Base-by-base conservation (phyloP, 2,329 filamentous ascomycete genomes). In the Stylonectria norvegica region DNA sequence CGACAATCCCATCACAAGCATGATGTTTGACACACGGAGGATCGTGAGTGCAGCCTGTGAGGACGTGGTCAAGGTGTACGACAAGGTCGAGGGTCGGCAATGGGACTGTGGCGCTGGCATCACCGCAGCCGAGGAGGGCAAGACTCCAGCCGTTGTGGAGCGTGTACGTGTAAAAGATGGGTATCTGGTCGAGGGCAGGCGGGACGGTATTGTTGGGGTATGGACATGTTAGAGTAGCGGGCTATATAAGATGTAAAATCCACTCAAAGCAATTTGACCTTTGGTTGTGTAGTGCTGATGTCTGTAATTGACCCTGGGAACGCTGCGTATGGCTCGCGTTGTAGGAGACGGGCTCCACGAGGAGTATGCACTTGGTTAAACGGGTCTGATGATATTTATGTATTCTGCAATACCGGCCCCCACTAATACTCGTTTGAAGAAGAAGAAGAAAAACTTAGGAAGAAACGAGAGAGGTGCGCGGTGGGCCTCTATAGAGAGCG, bases 11-110 rank as follows among this genome's bases (percentile, higher is more conserved):
- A 79, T 98, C 42, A 95, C 89, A 20, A 88, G 85, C 71, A 95
- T 97, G 89, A 95, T 94, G 84, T 98, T 98, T 62, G 93, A 98
- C 65, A 70, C 80, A 11, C 83, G 90, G 37, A 81, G 90, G 36
- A 98, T 98, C 52, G 89, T 93, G 22, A 81, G 86, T 37, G 91
- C 93, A 3, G 89, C 89, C 0, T 87, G 90, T 29, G 93, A 97
- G 65, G 83, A 89, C 57, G 89, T 97, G 17, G 90, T 93, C 55
- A 98, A 98, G 69, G 86, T 98, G 44, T 98, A 97, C 69, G 93
- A 98, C 70, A 97, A 97, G 75, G 84, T 89, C 3, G 93, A 98
- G 61, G 89, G 89, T 28, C 75, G 88, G 46, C 93, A 97, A 65
- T 98, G 93, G 93, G 89, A 95, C 64, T 96, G 90, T 65, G 93